Conservation (phyloP, 768 basidiomycete genomes). For the Rubroboletus pulcherrimus region DNA sequence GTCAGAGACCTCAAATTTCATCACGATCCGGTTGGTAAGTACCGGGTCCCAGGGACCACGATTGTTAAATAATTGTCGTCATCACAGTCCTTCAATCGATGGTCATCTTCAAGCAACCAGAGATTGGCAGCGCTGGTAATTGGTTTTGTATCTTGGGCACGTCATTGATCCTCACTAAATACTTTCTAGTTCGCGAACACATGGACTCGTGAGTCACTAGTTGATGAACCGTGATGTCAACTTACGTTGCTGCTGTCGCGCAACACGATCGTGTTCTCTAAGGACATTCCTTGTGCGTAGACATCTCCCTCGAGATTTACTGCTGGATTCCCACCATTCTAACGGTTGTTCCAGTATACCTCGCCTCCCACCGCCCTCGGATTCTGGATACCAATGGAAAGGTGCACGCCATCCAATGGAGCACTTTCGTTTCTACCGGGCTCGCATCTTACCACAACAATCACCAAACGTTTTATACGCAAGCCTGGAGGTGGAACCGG, state of each 20-base stretch:
- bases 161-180: background rate
- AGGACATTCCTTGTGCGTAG: slow-evolving; percentile 71
- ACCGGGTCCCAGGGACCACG: background rate
- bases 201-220: slow-evolving; percentile 77
- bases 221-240: background rate
- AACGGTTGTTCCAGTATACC: slow-evolving; percentile 62
- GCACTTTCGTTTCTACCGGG: slow-evolving; percentile 89
- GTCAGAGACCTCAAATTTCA: slow-evolving; percentile 82
- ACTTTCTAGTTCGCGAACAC: slow-evolving; percentile 71
- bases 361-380: slow-evolving; percentile 89
- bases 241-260: background rate
- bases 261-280: background rate
- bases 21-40: slow-evolving; percentile 74
- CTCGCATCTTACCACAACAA: slow-evolving; percentile 71
- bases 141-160: background rate
- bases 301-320: background rate
- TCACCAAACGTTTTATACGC: slow-evolving; percentile 85
- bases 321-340: background rate
- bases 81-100: slow-evolving; percentile 79
- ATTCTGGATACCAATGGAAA: slow-evolving; percentile 94
- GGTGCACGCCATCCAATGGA: slow-evolving; percentile 78
- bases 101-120: slow-evolving; percentile 93
- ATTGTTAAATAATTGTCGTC: background rate
- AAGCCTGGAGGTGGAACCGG: slow-evolving; percentile 75
- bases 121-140: slow-evolving; percentile 89